These are phyloP conservation scores for Pichia inconspicua DNA, from an alignment of 1,139 yeast species.

Conservation along the genomic window DNA sequence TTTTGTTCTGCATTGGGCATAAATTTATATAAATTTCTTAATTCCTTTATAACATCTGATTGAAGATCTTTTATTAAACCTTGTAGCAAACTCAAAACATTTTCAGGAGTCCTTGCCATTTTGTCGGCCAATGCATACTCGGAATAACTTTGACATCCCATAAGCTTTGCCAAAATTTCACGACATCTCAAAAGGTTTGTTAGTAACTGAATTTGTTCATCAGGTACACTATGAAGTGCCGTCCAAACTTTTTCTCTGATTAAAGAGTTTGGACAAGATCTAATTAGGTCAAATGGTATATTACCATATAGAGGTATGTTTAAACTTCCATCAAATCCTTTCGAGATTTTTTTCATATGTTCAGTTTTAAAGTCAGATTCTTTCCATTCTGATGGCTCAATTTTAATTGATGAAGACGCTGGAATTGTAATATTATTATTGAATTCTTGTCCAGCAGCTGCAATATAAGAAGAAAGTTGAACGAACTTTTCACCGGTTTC, in stretches of 20 bases:
- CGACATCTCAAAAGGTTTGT: conserved; percentile 57
- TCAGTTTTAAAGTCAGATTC: conserved; percentile 21
- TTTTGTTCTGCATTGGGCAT: conserved; percentile 25
- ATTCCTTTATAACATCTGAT: conserved; percentile 55
- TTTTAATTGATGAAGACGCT: conserved; percentile 30
- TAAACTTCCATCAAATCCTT: conserved; percentile 26
- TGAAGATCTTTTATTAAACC: conserved; percentile 47
- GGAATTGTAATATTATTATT: conserved; percentile 45
- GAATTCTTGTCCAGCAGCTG: conserved; percentile 76
- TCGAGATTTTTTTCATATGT: conserved; percentile 15
- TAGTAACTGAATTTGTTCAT: conserved; percentile 52
- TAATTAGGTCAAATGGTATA: conserved; percentile 57
- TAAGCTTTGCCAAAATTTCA: conserved; percentile 61
- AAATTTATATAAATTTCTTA: conserved; percentile 30
- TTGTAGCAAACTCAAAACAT: conserved; percentile 61
- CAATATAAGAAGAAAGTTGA: conserved; percentile 70
- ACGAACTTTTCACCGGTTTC: conserved; percentile 64
- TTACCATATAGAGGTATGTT: conserved; percentile 64
- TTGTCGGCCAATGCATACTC: conserved; percentile 82
- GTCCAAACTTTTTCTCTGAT: conserved; percentile 70
- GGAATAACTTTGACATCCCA: conserved; percentile 67
- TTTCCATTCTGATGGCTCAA: conserved; percentile 19
- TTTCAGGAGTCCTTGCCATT: conserved; percentile 78
- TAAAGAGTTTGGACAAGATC: conserved; percentile 47
- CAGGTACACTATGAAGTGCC: conserved; percentile 51